Conservation (phyloP, 2,329 filamentous ascomycete species). For the Rutstroemia sp. region DNA sequence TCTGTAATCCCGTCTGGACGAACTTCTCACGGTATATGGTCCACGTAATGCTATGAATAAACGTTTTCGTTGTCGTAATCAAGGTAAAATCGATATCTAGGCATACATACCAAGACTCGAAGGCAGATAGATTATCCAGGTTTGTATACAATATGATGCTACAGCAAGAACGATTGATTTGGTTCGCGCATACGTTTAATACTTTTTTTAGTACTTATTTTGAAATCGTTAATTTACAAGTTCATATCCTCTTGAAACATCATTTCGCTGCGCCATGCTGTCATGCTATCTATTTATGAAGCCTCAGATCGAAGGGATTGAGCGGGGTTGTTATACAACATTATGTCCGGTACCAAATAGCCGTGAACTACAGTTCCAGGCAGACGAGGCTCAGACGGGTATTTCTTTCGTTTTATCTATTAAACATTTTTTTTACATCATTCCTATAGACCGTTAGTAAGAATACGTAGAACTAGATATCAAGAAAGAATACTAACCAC, state of each 20-base stretch:
- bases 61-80: no score
- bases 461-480: not conserved
- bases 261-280: constrained; percentile 22
- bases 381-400: constrained; percentile 15
- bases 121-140: not conserved
- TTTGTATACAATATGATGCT: not conserved
- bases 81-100: no score
- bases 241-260: constrained; percentile 15
- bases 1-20: no score
- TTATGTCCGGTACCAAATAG: constrained; percentile 13
- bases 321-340: constrained; percentile 28
- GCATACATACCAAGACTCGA: no score
- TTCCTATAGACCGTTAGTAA: constrained; percentile 17
- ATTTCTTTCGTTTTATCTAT: constrained; percentile 23
- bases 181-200: not conserved
- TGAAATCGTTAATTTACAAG: constrained; percentile 24
- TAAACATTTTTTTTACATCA: constrained; percentile 27
- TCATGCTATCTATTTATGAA: constrained; percentile 14
- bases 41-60: no score
- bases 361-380: not conserved
- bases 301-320: constrained; percentile 24
- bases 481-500: constrained; percentile 19
- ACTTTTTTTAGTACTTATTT: constrained; percentile 3
- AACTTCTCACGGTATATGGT: no score
- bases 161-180: not conserved